Base-by-base conservation (phyloP, 441 rosid genomes). In the Macaranga tanarius region DNA sequence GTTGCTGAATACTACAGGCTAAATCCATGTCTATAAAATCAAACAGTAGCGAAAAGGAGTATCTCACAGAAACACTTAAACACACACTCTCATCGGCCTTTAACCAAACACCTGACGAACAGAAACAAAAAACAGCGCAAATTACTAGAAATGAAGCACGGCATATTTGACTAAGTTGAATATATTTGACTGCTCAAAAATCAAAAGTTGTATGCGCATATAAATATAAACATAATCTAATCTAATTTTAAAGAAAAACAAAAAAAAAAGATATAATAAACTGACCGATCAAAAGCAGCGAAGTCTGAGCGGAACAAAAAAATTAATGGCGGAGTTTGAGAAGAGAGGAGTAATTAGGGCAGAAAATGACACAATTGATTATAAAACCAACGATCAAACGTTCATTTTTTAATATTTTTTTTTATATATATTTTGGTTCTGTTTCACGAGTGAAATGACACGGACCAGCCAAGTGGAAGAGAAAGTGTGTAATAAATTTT, bases 11-110 rank as follows among this genome's bases (percentile, higher is more conserved):
- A 77, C 83, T 47, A 81, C 81, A 82, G 17, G 88, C 84, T 54
- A 81, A 79, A 62, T 84, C 95, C 99, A 95, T 92, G 44, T 66
- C 82, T 57, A 48, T 75, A 28, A 45, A 44, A 31, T 64, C 77
- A 74, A 42, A 62, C 74, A 50, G 65, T 11, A n/a, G 23, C 54
- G 40, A 19, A 16, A 51, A 56, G 26, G 7, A 15, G 45, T 52
- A 44, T 22, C 60, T 55, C n/a, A 57, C 22, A 44, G 50, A 76
- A 65, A 70, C 69, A 65, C 8, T 23, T 38, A 16, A 59, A 11
- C 67, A 73, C 59, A 70, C 51, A 59, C 78, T 79, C 84, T 78
- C 70, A 55, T 73, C 40, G 69, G 76, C 84, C 79, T 86, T 80
- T 59, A 74, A 75, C 73, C 84, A 73, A 84, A 77, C 85, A 84